Evolutionary conservation across 106 monocot species (phyloP).

Genomic region (Xerophyta viscosa): DNA sequence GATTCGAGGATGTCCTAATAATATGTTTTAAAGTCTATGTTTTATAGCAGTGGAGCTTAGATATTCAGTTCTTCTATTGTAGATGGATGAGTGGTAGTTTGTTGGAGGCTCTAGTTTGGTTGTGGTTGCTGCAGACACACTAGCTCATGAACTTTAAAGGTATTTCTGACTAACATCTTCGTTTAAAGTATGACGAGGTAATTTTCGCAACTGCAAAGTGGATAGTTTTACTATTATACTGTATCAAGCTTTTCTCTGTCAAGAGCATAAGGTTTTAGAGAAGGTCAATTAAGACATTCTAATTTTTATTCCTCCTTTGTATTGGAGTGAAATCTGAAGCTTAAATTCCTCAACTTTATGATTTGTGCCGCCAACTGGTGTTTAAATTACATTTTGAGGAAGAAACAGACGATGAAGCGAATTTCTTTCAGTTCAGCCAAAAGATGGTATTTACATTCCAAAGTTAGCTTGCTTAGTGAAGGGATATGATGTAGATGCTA

Average conservation of each 20-base stretch:
- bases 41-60: slow-evolving; percentile 2
- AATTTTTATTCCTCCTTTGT: too few species aligned
- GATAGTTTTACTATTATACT: background rate
- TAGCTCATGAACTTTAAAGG: slow-evolving; percentile 1
- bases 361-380: too few species aligned
- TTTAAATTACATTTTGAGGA: too few species aligned
- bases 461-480: too few species aligned
- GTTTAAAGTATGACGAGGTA: background rate
- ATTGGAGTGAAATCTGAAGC: too few species aligned
- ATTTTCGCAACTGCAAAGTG: background rate
- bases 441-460: too few species aligned
- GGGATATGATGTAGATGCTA: too few species aligned
- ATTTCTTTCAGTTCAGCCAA: too few species aligned
- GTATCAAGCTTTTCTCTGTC: background rate
- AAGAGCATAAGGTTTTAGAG: background rate
- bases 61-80: slow-evolving; percentile 8
- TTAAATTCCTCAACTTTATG: too few species aligned
- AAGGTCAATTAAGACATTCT: background rate
- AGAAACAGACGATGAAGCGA: too few species aligned
- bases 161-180: background rate
- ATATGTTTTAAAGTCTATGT: background rate
- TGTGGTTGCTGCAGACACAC: background rate
- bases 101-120: background rate
- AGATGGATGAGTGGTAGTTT: slow-evolving; percentile 5
- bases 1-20: background rate